These are phyloP conservation scores for Antarctomyces pellizariae DNA, from an alignment of 495 filamentous ascomycete genomes.

Conservation along the genomic window DNA sequence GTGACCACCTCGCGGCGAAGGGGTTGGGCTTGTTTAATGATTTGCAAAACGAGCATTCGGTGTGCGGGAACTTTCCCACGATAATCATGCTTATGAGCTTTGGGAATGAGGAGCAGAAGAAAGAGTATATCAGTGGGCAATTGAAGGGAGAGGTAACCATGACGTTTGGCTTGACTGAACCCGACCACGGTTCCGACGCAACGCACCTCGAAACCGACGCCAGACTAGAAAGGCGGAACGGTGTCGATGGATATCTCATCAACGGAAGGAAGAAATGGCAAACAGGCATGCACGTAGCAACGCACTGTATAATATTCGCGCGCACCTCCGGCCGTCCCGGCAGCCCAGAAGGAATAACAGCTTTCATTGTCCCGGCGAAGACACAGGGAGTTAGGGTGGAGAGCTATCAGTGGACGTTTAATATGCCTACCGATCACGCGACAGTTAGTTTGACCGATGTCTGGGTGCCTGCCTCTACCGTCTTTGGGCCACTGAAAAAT, in stretches of 20 bases:
- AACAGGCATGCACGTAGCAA: conserved; percentile 31
- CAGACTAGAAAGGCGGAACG: conserved; percentile 7
- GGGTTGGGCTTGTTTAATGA: conserved; percentile 35
- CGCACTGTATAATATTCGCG: conserved; percentile 34
- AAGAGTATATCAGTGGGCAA: conserved; percentile 22
- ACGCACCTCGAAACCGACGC: conserved; percentile 32
- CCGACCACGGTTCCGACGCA: conserved; percentile 33
- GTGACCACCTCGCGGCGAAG: conserved; percentile 30
- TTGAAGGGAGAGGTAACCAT: conserved; percentile 24
- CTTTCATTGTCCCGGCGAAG: conserved; percentile 27
- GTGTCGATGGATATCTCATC: conserved; percentile 23
- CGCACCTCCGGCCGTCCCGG: conserved; percentile 24
- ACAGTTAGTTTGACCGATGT: conserved; percentile 25
- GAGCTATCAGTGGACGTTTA: conserved; percentile 35
- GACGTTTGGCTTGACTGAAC: conserved; percentile 36
- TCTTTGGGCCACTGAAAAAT: conserved; percentile 22
- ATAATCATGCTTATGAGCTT: conserved; percentile 32
- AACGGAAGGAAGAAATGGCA: conserved; percentile 37
- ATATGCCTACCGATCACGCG: conserved; percentile 36
- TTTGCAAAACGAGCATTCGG: conserved; percentile 33
- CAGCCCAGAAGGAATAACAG: conserved; percentile 26
- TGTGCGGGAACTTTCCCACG: conserved; percentile 35
- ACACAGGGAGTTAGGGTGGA: conserved; percentile 22
- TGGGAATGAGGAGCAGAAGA: conserved; percentile 24
- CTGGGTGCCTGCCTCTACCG: conserved; percentile 21